A percentile compares a stretch with the other conserved stretches of the same genome.
Conservation (phyloP, 2,329 filamentous ascomycete species). For the Zasmidium angulare region DNA sequence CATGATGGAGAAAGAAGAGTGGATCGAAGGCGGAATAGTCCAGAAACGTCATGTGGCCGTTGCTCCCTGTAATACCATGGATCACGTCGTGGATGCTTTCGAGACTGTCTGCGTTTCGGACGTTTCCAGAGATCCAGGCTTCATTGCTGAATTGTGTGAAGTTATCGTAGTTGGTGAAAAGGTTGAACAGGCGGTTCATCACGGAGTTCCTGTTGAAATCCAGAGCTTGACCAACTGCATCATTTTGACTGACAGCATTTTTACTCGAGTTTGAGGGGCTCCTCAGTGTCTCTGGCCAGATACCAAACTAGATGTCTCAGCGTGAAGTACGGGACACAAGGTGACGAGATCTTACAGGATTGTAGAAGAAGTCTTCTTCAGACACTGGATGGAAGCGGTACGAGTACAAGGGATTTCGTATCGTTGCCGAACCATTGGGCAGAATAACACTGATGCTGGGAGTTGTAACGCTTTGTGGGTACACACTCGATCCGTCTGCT, state of each 20-base stretch:
- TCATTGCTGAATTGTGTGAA: slow-evolving; percentile 71
- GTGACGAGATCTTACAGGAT: slow-evolving; percentile 52
- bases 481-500: slow-evolving; percentile 33
- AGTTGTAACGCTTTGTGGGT: slow-evolving; percentile 41
- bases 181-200: slow-evolving; percentile 62
- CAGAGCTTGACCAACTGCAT: slow-evolving; percentile 52
- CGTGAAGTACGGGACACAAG: neutral
- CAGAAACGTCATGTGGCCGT: slow-evolving; percentile 69
- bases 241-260: slow-evolving; percentile 59
- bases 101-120: slow-evolving; percentile 58
- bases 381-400: slow-evolving; percentile 54
- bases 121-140: slow-evolving; percentile 51
- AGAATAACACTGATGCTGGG: slow-evolving; percentile 39
- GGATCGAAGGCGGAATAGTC: slow-evolving; percentile 76
- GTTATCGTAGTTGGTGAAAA: slow-evolving; percentile 67
- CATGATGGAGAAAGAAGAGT: slow-evolving; percentile 74
- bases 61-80: slow-evolving; percentile 55
- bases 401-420: slow-evolving; percentile 36
- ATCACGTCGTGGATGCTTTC: slow-evolving; percentile 50
- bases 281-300: slow-evolving; percentile 62
- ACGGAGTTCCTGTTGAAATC: slow-evolving; percentile 55
- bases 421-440: slow-evolving; percentile 34
- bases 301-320: slow-evolving; percentile 54
- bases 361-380: slow-evolving; percentile 56
- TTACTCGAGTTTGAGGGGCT: slow-evolving; percentile 46